Percentiles rank a stretch among this genome's conserved stretches.
phyloP scores from a whole-genome alignment of 2,329 filamentous ascomycete species.

The Mycosphaerella sp. region DNA sequence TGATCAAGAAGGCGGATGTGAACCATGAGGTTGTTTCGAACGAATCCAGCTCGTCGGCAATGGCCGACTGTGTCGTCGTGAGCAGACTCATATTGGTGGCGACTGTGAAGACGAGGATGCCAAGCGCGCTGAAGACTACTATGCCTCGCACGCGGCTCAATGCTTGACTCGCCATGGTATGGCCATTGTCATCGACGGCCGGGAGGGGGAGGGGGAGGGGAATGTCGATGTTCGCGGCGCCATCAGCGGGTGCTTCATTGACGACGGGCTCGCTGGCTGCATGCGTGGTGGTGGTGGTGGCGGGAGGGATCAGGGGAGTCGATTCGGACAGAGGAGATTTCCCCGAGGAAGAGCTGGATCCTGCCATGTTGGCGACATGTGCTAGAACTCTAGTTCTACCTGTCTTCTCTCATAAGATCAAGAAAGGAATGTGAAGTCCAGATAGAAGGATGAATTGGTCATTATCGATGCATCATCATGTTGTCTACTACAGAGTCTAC shows the following conservation, averaged over 20 bases:
- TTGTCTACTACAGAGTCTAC: too few relatives aligned
- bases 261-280: background rate
- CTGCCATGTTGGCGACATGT: too few relatives aligned
- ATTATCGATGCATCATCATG: too few relatives aligned
- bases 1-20: slow-evolving; percentile 68
- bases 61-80: slow-evolving; percentile 70
- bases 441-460: too few relatives aligned
- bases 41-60: slow-evolving; percentile 67
- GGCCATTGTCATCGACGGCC: slow-evolving; percentile 4
- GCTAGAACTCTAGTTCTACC: too few relatives aligned
- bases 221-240: background rate
- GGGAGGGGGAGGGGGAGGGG: background rate
- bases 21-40: slow-evolving; percentile 74
- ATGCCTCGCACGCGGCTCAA: slow-evolving; percentile 18
- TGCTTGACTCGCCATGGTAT: slow-evolving; percentile 25
- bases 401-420: too few relatives aligned
- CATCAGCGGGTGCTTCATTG: background rate
- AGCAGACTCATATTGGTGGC: slow-evolving; percentile 72
- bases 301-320: slow-evolving; percentile 1
- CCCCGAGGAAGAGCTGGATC: background rate
- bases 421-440: too few relatives aligned
- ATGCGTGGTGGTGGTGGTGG: background rate
- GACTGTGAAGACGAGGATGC: slow-evolving; percentile 34
- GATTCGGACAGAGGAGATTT: slow-evolving; percentile 1
- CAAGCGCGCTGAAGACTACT: slow-evolving; percentile 25